Conservation (phyloP, 1,284 basidiomycete genomes). For the Acaromyces ingoldii region DNA sequence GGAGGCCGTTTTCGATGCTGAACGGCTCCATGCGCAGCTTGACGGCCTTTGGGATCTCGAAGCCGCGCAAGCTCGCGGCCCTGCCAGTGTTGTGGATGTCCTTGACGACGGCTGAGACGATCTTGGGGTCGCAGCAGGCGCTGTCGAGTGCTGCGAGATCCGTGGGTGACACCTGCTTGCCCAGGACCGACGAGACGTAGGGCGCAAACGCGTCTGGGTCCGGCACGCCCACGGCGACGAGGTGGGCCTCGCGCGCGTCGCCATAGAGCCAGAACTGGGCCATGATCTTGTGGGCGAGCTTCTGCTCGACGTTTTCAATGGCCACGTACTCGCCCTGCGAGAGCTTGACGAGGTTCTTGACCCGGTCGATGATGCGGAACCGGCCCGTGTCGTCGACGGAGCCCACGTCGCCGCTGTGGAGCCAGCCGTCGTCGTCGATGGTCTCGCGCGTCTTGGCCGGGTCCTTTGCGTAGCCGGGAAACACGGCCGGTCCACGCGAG, state of each 20-base stretch:
- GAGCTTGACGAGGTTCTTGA: slow-evolving; percentile 59
- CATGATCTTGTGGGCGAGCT: slow-evolving; percentile 21
- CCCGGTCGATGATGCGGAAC: slow-evolving; percentile 84
- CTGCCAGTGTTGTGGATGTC: slow-evolving; percentile 44
- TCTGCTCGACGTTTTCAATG: slow-evolving; percentile 68
- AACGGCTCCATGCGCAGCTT: slow-evolving; percentile 41
- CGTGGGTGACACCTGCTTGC: slow-evolving; percentile 52
- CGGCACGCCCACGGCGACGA: slow-evolving; percentile 76
- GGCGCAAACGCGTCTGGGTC: slow-evolving; percentile 61
- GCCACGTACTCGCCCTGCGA: slow-evolving; percentile 78
- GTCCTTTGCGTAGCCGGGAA: slow-evolving; percentile 58
- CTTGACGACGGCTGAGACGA: slow-evolving; percentile 60
- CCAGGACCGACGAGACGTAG: slow-evolving; percentile 61
- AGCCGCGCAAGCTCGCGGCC: slow-evolving; percentile 38
- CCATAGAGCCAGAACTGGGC: slow-evolving; percentile 38
- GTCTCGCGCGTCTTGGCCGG: slow-evolving; percentile 58
- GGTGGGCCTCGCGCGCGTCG: slow-evolving; percentile 57
- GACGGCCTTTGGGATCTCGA: slow-evolving; percentile 42
- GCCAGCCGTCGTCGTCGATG: slow-evolving; percentile 68
- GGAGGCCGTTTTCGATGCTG: slow-evolving; percentile 42
- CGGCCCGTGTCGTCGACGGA: slow-evolving; percentile 69
- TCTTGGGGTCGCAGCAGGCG: slow-evolving; percentile 63
- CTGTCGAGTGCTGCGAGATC: slow-evolving; percentile 55
- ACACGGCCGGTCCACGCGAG: slow-evolving; percentile 22
- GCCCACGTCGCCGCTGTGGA: slow-evolving; percentile 81